These are phyloP conservation scores for Tulasnella sp. DNA, from an alignment of 768 basidiomycete genomes.

Conservation along the genomic window DNA sequence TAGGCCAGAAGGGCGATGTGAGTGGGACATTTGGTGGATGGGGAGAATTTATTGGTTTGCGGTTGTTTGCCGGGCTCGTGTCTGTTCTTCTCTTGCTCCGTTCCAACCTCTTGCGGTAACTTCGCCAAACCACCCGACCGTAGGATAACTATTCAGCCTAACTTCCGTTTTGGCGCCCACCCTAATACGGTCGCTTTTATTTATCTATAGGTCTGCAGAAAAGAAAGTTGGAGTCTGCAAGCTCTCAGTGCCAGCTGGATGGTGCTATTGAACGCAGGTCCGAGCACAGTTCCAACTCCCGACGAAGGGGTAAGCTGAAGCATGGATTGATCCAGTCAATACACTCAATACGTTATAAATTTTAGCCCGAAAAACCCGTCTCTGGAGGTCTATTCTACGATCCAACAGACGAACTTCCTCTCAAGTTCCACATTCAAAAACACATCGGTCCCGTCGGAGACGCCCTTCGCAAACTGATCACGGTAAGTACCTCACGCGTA, in stretches of 20 bases:
- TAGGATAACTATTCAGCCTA: neutral
- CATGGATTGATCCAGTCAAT: neutral
- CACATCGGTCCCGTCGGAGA: neutral
- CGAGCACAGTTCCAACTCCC: neutral
- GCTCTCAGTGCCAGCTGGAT: neutral
- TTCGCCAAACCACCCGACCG: neutral
- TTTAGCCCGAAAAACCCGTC: neutral
- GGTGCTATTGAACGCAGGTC: neutral
- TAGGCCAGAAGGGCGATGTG: conserved; percentile 16
- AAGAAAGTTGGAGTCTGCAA: neutral
- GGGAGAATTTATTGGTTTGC: conserved; percentile 12
- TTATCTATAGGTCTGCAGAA: neutral
- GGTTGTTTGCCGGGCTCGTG: neutral
- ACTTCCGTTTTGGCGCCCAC: neutral
- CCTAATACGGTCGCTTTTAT: neutral
- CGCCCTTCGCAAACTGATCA: neutral
- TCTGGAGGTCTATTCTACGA: conserved; percentile 22
- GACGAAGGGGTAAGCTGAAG: neutral
- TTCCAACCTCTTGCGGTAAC: neutral
- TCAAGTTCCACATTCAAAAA: conserved; percentile 26
- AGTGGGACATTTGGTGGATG: conserved; percentile 20
- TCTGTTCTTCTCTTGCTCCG: neutral
- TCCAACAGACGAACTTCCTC: neutral
- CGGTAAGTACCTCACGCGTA: neutral
- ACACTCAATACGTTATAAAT: neutral